Base-by-base conservation (phyloP, 257 asterid genomes). In the Fraxinus cuspidata region DNA sequence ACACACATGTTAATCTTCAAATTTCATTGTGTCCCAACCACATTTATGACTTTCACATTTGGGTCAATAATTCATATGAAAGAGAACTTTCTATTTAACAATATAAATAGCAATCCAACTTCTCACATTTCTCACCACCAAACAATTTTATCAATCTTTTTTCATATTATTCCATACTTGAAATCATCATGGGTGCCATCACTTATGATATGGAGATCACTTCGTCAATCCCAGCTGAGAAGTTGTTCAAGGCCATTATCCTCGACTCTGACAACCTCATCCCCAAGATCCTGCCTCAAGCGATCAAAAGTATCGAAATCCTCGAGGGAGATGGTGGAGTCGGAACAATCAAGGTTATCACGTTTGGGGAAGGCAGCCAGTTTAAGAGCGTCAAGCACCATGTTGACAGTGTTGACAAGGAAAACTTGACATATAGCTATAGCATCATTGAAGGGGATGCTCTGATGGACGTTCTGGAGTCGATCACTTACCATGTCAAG, bases 261-360 rank as follows among this genome's bases (percentile, higher is more conserved):
- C 56, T 72, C 7, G 85, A 86, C 56, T 37, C 80, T 7, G 80
- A 84, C 34, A 81, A 71, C 81, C 80, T 83, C 79, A 23, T 78
- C 0, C 90, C 89, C 1, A 81, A 81, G 69, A 53, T 78, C 77
- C 2, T 82, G 80, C 88, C 92, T 12, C 74, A 78, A 6, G 82
- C 80, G 11, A 77, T 88, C 78, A 77, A 84, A 40, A 82, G 72
- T 3, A 29, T 84, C 4, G 84, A 82, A 37, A 78, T 32, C 8
- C 40, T 83, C 15, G 78, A 83, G 63, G 88, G 89, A 31, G 86
- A 86, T 18, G 92, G 81, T 16, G 85, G 88, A 1, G 85, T 68
- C 1, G 88, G 87, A 60, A 79, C 79, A 42, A 68, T 83, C 64
- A 81, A 70, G 38, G 25, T 80, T 15, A 81, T 85, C 40, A 75